Percentiles rank a stretch among this genome's conserved stretches.
These are phyloP conservation scores for Diaporthe ilicicola DNA, from an alignment of 2,329 filamentous ascomycete species.

Conservation along the genomic window DNA sequence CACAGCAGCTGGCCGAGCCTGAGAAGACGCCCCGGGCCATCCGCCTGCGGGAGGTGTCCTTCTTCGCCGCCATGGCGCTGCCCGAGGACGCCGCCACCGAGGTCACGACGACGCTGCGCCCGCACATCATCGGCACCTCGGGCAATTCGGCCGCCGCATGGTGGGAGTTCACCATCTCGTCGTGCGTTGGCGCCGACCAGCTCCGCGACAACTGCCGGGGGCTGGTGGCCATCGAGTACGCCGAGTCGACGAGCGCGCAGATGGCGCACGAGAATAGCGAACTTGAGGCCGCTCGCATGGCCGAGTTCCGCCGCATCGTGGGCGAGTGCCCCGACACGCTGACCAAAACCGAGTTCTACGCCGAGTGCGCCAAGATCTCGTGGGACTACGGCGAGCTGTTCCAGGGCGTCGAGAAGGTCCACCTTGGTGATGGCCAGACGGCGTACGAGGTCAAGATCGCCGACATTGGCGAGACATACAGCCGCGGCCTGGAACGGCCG, in stretches of 20 bases:
- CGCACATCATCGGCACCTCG: conserved; percentile 25
- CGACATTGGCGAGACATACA: conserved; percentile 62
- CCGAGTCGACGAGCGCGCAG: conserved; percentile 26
- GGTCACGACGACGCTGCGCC: conserved; percentile 26
- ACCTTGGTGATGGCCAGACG: conserved; percentile 46
- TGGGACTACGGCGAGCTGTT: conserved; percentile 56
- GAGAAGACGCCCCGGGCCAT: conserved; percentile 34
- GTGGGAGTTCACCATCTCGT: conserved; percentile 32
- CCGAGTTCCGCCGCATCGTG: conserved; percentile 27
- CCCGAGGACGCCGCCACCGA: conserved; percentile 31
- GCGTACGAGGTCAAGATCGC: conserved; percentile 52
- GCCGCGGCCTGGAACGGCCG: conserved; percentile 59
- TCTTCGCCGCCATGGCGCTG: conserved; percentile 29
- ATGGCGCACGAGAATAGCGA: conserved; percentile 24
- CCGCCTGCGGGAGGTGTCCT: conserved; percentile 27
- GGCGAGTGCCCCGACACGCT: conserved; percentile 29
- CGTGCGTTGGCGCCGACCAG: conserved; percentile 24
- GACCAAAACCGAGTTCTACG: conserved; percentile 30
- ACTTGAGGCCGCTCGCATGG: conserved; percentile 21
- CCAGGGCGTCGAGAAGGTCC: conserved; percentile 52
- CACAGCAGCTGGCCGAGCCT: conserved; percentile 31
- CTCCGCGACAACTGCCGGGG: conserved; percentile 31
- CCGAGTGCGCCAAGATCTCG: conserved; percentile 25
- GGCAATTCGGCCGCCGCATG: conserved; percentile 23
- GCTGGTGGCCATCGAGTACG: conserved; percentile 29